Percentiles rank a stretch among this genome's conserved stretches.
Evolutionary conservation across 306 rosid genomes (phyloP).

Genomic region (Begonia loranthoides): DNA sequence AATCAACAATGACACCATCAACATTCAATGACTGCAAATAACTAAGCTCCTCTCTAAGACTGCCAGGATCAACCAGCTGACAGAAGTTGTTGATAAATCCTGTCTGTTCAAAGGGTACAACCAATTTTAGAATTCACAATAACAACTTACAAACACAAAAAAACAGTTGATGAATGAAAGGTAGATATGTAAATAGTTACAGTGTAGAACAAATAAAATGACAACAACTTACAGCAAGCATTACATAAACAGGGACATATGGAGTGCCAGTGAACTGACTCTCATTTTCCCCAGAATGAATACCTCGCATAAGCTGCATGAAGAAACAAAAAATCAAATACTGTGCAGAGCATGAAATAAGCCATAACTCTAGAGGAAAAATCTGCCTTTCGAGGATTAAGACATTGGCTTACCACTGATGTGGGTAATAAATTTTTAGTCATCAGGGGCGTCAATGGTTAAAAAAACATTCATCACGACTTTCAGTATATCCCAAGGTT

Average conservation of each 20-base stretch:
- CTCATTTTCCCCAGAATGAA: constrained; percentile 54
- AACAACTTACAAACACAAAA: constrained; percentile 7
- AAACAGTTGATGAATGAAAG: constrained; percentile 6
- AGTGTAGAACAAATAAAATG: constrained; percentile 5
- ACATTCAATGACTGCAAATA: constrained; percentile 58
- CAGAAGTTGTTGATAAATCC: constrained; percentile 65
- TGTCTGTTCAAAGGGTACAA: constrained; percentile 43
- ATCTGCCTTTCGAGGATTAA: no score
- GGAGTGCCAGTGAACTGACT: constrained; percentile 55
- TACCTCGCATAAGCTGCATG: constrained; percentile 66
- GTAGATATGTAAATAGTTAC: neutral
- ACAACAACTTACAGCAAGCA: constrained; percentile 53
- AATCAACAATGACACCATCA: constrained; percentile 77
- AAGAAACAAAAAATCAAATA: constrained; percentile 19
- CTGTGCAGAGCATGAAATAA: neutral
- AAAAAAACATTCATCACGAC: no score
- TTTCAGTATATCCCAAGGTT: no score
- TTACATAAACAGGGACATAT: constrained; percentile 61
- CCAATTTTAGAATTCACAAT: constrained; percentile 10
- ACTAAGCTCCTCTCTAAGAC: constrained; percentile 63
- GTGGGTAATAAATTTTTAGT: no score
- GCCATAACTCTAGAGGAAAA: constrained; percentile 11
- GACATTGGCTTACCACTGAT: no score
- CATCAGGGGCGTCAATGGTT: no score
- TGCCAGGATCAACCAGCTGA: constrained; percentile 80